phyloP scores from a whole-genome alignment of 73 alveolate genomes.

The Blepharisma stoltei region DNA sequence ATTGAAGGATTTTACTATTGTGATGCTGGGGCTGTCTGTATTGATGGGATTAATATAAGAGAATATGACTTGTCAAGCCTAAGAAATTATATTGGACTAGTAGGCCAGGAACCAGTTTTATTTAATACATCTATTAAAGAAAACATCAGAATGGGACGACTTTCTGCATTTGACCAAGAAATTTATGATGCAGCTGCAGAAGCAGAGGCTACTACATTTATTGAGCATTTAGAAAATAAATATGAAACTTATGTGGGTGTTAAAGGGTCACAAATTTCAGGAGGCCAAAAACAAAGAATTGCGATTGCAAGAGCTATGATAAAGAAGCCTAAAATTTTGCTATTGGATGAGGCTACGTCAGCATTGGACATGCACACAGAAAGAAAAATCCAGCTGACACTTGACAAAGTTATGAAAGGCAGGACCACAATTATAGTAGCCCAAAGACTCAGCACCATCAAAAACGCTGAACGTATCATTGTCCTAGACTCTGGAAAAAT shows the following conservation, averaged over 20 bases:
- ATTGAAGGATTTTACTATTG: slow-evolving; percentile 76
- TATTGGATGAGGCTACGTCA: slow-evolving; percentile 85
- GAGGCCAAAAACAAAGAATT: slow-evolving; percentile 74
- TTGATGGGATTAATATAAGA: slow-evolving; percentile 54
- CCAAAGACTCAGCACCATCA: slow-evolving; percentile 50
- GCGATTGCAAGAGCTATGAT: slow-evolving; percentile 75
- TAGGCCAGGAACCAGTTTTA: slow-evolving; percentile 46
- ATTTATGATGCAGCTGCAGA: neutral
- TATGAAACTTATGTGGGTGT: slow-evolving; percentile 10
- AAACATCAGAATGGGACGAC: slow-evolving; percentile 40
- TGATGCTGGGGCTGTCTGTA: slow-evolving; percentile 50
- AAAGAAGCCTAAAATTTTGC: slow-evolving; percentile 55
- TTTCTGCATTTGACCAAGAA: slow-evolving; percentile 27
- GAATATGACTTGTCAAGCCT: neutral
- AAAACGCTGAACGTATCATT: slow-evolving; percentile 37
- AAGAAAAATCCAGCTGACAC: slow-evolving; percentile 60
- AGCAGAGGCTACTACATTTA: neutral
- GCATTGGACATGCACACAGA: slow-evolving; percentile 74
- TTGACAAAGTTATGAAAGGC: slow-evolving; percentile 59
- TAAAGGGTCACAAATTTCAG: slow-evolving; percentile 41
- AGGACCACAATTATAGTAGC: slow-evolving; percentile 45
- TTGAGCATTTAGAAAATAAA: slow-evolving; percentile 37
- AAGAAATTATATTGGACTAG: slow-evolving; percentile 53
- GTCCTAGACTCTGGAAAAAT: slow-evolving; percentile 42
- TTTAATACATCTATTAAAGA: slow-evolving; percentile 40